Evolutionary conservation across 495 filamentous ascomycete species (phyloP), one percentile per base, ranked within the genome.

Genomic region (Choiromyces venosus): DNA sequence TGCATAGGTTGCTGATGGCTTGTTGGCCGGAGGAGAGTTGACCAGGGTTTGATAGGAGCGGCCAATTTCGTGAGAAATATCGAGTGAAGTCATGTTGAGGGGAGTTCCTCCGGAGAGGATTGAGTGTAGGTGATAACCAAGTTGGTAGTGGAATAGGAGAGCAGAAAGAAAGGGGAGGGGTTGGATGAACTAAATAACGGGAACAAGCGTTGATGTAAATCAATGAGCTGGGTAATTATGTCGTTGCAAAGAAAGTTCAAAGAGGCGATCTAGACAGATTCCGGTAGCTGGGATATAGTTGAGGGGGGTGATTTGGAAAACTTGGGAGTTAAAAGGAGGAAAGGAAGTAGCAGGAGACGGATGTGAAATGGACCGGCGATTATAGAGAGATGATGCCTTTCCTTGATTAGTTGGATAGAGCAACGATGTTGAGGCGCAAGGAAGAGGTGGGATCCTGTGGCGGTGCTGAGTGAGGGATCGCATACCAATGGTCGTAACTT

Each of bases 21-120:
- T 89, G 42, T 91, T 87, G 19, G 91, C 85, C 65, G 86, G 84
- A 66, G 89, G 83, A 73, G 89, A 87, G 79, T 96, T 91, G 81
- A 97, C 86, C 69, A 99, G 89, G 46, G 89, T 88, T 80, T 94
- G 89, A 83, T 99, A 99, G 84, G 93, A 96, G 82, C 90, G 93
- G 89, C 33, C 96, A 93, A 83, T 98, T 93, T 83, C 87, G 87
- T 70, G 94, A 97, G 72, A 92, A 85, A 82, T 80, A 65, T 99
- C 97, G 76, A 99, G 89, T 67, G 93, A 90, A 40, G 95, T 91
- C 95, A 99, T 99, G 69, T 67, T 77, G 40, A 37, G 19, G 65
- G 46, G 42, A 38, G 74, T 12, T 33, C 69, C 40, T 66, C 21
- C 46, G 12, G 4, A 67, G 66, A 19, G 21, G 37, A 25, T 33